phyloP scores from a whole-genome alignment of 371 early-diverging fungal genomes.

The Rhizopus arrhizus region DNA sequence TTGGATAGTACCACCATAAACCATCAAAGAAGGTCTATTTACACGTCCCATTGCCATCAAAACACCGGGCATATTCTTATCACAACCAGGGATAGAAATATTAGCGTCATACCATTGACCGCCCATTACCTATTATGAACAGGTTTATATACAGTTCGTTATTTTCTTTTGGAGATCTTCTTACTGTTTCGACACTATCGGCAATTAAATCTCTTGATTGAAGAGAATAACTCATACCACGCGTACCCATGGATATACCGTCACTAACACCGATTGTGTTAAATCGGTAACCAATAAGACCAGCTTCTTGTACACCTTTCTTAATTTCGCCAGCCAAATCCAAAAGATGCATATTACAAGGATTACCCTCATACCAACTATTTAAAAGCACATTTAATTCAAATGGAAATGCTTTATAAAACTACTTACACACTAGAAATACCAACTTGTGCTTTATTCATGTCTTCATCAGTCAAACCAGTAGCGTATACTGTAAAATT shows the following conservation, averaged over 20 bases:
- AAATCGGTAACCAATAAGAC: constrained; percentile 92
- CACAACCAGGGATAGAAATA: constrained; percentile 68
- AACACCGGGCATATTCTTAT: constrained; percentile 98
- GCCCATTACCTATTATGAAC: constrained; percentile 25
- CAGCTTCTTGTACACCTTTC: constrained; percentile 85
- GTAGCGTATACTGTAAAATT: constrained; percentile 80
- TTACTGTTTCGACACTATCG: constrained; percentile 95
- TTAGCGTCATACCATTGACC: constrained; percentile 36
- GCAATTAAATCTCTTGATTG: constrained; percentile 97
- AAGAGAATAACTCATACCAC: constrained; percentile 94
- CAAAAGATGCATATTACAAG: constrained; percentile 98
- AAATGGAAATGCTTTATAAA: not conserved
- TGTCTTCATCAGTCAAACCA: constrained; percentile 79
- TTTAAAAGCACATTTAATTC: not conserved
- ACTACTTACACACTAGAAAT: constrained; percentile 85
- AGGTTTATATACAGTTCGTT: not conserved
- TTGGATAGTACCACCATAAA: constrained; percentile 91
- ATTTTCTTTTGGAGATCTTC: constrained; percentile 1
- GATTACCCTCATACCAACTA: constrained; percentile 97
- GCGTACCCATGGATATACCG: constrained; percentile 95
- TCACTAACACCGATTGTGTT: constrained; percentile 97
- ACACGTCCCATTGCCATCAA: constrained; percentile 94
- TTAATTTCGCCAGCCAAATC: constrained; percentile 89
- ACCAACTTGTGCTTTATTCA: constrained; percentile 90
- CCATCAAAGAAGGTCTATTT: constrained; percentile 94